These are phyloP conservation scores for Sugiyamaella americana DNA, from an alignment of 805 yeast genomes.

Conservation along the genomic window DNA sequence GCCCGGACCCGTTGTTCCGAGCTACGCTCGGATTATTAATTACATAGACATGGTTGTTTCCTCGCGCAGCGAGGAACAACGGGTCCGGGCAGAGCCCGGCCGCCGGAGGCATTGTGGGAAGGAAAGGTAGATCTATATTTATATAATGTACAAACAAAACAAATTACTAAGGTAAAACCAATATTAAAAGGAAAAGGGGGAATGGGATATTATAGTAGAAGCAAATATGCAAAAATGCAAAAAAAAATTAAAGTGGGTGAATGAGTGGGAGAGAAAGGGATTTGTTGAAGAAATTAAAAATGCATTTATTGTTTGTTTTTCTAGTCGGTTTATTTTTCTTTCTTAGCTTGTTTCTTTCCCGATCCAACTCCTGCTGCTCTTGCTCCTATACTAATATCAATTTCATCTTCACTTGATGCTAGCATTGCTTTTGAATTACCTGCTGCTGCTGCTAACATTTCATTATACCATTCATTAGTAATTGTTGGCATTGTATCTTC, in stretches of 20 bases:
- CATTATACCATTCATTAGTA: constrained; percentile 17
- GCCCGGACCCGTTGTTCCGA: too few relatives aligned
- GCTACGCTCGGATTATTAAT: too few relatives aligned
- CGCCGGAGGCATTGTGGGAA: too few relatives aligned
- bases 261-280: too few relatives aligned
- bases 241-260: too few relatives aligned
- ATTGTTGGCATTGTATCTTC: constrained; percentile 21
- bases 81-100: too few relatives aligned
- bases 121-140: background rate
- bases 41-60: too few relatives aligned
- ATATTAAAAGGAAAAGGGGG: background rate
- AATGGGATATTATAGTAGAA: too few relatives aligned
- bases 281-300: too few relatives aligned
- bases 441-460: constrained; percentile 12
- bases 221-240: too few relatives aligned
- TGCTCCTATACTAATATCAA: constrained; percentile 2
- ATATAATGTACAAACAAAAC: background rate
- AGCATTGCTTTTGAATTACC: constrained; percentile 17
- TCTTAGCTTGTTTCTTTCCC: background rate
- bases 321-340: background rate
- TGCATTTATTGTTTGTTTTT: too few relatives aligned
- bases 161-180: background rate
- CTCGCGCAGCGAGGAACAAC: too few relatives aligned
- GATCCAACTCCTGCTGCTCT: constrained; percentile 4
- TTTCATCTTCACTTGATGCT: background rate